Conservation (phyloP, 2,329 filamentous ascomycete species). For the Alternaria infectoria region DNA sequence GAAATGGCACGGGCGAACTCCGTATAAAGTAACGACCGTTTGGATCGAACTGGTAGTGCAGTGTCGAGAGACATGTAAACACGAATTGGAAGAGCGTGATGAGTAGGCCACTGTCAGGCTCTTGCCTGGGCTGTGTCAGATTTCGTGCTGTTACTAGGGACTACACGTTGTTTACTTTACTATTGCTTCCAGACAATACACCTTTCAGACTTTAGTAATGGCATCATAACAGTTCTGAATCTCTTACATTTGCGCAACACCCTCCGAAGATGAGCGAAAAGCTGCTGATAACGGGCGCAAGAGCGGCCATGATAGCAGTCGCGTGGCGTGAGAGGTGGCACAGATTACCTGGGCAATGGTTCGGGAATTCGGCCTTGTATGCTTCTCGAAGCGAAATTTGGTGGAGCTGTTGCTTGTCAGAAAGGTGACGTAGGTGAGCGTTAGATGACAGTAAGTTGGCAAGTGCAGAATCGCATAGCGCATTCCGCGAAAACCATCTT, state of each 20-base stretch:
- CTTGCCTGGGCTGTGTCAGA: constrained; percentile 64
- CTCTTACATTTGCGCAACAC: constrained; percentile 85
- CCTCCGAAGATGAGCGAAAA: constrained; percentile 90
- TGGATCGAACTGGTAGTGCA: constrained; percentile 53
- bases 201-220: constrained; percentile 58
- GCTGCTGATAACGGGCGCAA: constrained; percentile 60
- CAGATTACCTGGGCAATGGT: not conserved
- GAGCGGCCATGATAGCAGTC: constrained; percentile 35
- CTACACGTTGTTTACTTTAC: constrained; percentile 73
- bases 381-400: not conserved
- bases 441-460: not conserved
- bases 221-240: not conserved
- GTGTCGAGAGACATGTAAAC: constrained; percentile 68
- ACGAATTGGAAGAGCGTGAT: constrained; percentile 60
- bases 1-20: constrained; percentile 79
- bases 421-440: constrained; percentile 1
- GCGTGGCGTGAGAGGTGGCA: not conserved
- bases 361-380: not conserved
- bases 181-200: constrained; percentile 95
- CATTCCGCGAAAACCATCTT: not conserved
- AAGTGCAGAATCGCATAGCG: not conserved
- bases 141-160: not conserved
- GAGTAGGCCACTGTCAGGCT: constrained; percentile 81
- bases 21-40: constrained; percentile 75
- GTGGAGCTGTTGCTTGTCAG: constrained; percentile 4